Evolutionary conservation across 2,329 filamentous ascomycete species (phyloP).

Genomic region (Aspergillus aculeatus): DNA sequence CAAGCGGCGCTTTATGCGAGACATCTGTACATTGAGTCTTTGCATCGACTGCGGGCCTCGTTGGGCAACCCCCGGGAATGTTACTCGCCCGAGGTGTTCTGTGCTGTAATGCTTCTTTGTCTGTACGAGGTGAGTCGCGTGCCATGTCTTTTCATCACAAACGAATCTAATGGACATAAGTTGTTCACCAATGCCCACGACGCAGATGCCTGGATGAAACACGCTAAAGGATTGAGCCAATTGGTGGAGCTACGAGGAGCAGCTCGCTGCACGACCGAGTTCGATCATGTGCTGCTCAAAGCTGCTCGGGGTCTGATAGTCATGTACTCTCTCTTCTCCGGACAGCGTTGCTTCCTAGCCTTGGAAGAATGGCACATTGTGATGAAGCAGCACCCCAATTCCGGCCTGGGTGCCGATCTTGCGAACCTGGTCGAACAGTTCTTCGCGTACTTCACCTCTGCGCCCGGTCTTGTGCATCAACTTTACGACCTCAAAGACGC

Average conservation of each 20-base stretch:
- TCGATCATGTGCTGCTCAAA: constrained; percentile 27
- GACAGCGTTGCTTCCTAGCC: constrained; percentile 26
- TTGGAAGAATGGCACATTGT: constrained; percentile 26
- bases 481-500: constrained; percentile 23
- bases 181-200: constrained; percentile 27
- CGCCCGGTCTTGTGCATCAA: constrained; percentile 28
- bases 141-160: background rate
- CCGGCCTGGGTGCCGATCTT: constrained; percentile 12
- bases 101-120: constrained; percentile 31
- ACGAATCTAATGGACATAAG: constrained; percentile 13
- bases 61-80: constrained; percentile 19
- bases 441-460: constrained; percentile 27
- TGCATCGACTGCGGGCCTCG: constrained; percentile 23
- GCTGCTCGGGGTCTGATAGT: constrained; percentile 28
- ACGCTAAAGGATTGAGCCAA: constrained; percentile 29
- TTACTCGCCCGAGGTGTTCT: constrained; percentile 29
- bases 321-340: constrained; percentile 33
- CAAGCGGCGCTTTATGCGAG: constrained; percentile 26
- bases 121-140: constrained; percentile 27
- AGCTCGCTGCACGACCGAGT: constrained; percentile 19
- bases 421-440: constrained; percentile 27
- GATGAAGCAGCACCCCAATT: constrained; percentile 25
- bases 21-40: constrained; percentile 26
- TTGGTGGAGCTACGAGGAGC: constrained; percentile 25
- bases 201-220: constrained; percentile 31